These are phyloP conservation scores for Cordyceps militaris DNA, from an alignment of 2,329 filamentous ascomycete species.

Conservation along the genomic window DNA sequence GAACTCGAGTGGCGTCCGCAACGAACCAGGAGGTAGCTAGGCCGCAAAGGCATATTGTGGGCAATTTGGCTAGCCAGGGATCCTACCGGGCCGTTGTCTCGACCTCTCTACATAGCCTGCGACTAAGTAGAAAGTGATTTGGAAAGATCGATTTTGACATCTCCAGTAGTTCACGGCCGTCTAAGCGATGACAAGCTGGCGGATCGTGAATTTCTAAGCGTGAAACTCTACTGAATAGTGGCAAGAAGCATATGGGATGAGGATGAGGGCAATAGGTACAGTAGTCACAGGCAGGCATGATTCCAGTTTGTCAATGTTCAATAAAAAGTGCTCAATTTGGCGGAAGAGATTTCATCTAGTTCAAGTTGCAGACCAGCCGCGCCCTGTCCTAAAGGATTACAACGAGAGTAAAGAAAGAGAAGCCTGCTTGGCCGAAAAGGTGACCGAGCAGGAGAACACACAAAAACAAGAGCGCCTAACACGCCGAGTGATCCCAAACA, in stretches of 20 bases:
- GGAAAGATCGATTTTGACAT: not conserved
- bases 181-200: not conserved
- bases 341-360: conserved; percentile 9
- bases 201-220: no score
- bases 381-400: conserved; percentile 11
- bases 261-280: no score
- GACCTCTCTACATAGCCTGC: not conserved
- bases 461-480: conserved; percentile 20
- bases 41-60: no score
- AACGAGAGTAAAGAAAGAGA: conserved; percentile 18
- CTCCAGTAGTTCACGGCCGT: not conserved
- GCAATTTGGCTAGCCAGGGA: no score
- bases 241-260: no score
- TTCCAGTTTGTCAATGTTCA: not conserved
- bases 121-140: not conserved
- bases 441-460: conserved; percentile 16
- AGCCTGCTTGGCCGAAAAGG: not conserved
- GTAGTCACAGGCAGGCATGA: not conserved
- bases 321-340: conserved; percentile 11
- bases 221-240: no score
- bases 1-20: no score
- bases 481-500: conserved; percentile 21
- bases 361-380: conserved; percentile 11
- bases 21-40: no score
- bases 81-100: no score